Conservation (phyloP, 306 rosid genomes). For the Ormosia semicastrata region DNA sequence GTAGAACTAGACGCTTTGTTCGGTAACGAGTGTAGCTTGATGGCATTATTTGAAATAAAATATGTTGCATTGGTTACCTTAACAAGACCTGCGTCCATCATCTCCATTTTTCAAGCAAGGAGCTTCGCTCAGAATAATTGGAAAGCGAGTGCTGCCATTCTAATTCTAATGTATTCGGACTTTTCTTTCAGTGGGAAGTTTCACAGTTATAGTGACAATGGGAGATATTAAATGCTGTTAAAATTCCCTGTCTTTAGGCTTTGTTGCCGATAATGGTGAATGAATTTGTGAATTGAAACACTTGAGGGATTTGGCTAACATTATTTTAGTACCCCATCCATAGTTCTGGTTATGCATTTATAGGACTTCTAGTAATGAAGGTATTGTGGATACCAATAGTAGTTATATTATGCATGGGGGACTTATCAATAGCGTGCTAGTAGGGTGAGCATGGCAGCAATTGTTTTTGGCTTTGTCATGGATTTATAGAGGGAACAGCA, state of each 20-base stretch:
- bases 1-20: not conserved
- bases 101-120: slow-evolving; percentile 79
- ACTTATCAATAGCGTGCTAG: not conserved
- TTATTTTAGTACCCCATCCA: not conserved
- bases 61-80: slow-evolving; percentile 60
- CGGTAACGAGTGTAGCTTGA: not conserved
- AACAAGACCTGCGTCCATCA: slow-evolving; percentile 53
- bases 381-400: not conserved
- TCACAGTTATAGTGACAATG: not conserved
- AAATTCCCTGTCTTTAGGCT: not conserved
- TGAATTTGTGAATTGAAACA: not conserved
- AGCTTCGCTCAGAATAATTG: slow-evolving; percentile 70
- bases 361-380: not conserved
- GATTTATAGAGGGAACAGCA: not conserved
- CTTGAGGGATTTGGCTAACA: not conserved
- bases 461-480: not conserved
- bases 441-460: not conserved
- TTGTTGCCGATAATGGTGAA: not conserved
- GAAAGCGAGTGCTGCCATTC: slow-evolving; percentile 51
- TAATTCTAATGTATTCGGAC: not conserved
- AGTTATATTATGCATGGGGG: not conserved
- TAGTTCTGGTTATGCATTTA: slow-evolving; percentile 6
- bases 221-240: not conserved
- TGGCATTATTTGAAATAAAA: slow-evolving; percentile 40
- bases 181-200: not conserved